A percentile compares a stretch with the other conserved stretches of the same genome.
phyloP scores from a whole-genome alignment of 2,329 filamentous ascomycete genomes.

The Calonectria crousiana region DNA sequence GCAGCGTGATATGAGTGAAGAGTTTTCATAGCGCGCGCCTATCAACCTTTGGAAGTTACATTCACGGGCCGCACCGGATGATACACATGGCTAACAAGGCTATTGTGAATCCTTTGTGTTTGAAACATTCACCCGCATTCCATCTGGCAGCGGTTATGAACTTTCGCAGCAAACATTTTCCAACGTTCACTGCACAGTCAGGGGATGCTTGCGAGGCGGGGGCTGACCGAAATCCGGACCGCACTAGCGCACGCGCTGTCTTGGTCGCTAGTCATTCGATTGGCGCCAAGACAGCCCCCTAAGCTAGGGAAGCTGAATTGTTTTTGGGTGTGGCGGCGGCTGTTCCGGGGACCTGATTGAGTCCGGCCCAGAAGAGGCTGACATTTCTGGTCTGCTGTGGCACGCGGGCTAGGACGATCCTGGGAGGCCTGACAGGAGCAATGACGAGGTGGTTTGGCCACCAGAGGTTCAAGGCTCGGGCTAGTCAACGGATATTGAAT shows the following conservation, averaged over 20 bases:
- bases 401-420: neutral
- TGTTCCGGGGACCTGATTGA: neutral
- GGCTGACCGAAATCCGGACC: neutral
- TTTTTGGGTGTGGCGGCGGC: constrained; percentile 7
- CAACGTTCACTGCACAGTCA: neutral
- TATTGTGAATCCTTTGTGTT: neutral
- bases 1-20: neutral
- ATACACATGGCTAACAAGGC: no score
- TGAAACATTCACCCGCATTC: constrained; percentile 4
- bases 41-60: neutral
- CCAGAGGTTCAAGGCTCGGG: neutral
- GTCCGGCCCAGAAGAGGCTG: neutral
- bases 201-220: neutral
- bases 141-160: neutral
- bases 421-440: neutral
- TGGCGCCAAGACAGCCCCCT: neutral
- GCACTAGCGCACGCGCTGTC: neutral
- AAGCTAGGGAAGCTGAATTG: neutral
- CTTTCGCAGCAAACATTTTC: neutral
- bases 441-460: neutral
- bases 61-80: neutral
- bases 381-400: neutral
- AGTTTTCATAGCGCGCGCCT: neutral
- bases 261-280: neutral
- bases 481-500: neutral